These are phyloP conservation scores for Pseudocercospora musae DNA, from an alignment of 2,329 filamentous ascomycete genomes.

Conservation along the genomic window DNA sequence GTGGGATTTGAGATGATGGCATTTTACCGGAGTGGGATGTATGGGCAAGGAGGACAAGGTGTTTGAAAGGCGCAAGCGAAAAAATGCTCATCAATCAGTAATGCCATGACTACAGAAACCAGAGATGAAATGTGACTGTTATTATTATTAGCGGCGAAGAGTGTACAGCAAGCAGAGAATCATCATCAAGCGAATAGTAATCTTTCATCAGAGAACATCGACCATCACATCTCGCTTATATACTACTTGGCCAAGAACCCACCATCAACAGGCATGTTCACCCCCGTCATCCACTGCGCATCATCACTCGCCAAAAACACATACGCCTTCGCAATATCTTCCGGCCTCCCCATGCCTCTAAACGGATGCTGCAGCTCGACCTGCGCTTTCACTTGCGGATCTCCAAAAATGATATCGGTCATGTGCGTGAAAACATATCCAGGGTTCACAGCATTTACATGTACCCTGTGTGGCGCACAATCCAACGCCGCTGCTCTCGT, in stretches of 20 bases:
- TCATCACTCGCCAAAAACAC: conserved; percentile 25
- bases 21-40: not conserved
- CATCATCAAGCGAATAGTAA: not conserved
- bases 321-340: conserved; percentile 24
- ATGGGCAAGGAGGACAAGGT: not conserved
- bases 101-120: not conserved
- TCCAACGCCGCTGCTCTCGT: conserved; percentile 22
- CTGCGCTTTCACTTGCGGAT: not conserved
- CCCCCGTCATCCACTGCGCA: conserved; percentile 23
- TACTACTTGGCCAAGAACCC: conserved; percentile 11
- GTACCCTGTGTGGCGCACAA: conserved; percentile 19
- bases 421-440: conserved; percentile 14
- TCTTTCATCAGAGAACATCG: not conserved
- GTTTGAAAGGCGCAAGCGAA: not conserved
- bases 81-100: conserved; percentile 1
- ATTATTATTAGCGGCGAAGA: not conserved
- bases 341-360: conserved; percentile 15
- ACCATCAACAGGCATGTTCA: conserved; percentile 17
- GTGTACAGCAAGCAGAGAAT: not conserved
- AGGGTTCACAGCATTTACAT: conserved; percentile 22
- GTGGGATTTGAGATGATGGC: not conserved
- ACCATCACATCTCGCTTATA: too few species aligned
- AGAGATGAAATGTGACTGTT: not conserved
- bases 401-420: conserved; percentile 18
- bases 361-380: conserved; percentile 17